A percentile compares a stretch with the other conserved stretches of the same genome.
These are phyloP conservation scores for Xylariales sp. DNA, from an alignment of 2,329 filamentous ascomycete genomes.

Conservation along the genomic window DNA sequence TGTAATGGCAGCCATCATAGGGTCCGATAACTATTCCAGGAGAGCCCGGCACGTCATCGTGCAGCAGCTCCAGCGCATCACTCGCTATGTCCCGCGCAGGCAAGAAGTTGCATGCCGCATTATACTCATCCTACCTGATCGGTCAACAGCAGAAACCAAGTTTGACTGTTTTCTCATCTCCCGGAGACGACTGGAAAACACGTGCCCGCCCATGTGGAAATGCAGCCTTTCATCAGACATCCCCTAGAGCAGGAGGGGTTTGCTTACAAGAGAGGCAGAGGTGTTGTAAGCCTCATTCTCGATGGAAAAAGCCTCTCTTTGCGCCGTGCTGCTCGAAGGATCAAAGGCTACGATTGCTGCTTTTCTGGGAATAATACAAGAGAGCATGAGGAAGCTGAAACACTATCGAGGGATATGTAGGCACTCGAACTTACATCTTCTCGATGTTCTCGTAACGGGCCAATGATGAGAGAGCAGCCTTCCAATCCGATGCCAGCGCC, in stretches of 20 bases:
- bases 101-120: conserved; percentile 33
- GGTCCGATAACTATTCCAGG: conserved; percentile 45
- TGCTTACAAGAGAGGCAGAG: conserved; percentile 53
- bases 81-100: not conserved
- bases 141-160: too few relatives aligned
- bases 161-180: too few relatives aligned
- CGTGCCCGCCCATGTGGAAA: too few relatives aligned
- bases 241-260: too few relatives aligned
- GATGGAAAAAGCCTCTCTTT: conserved; percentile 52
- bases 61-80: not conserved
- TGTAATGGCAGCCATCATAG: conserved; percentile 48
- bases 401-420: not conserved
- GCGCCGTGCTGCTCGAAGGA: conserved; percentile 15
- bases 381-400: not conserved
- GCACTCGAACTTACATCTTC: conserved; percentile 51
- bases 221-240: too few relatives aligned
- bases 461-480: conserved; percentile 46
- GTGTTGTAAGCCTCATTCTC: conserved; percentile 62
- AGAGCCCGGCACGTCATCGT: not conserved
- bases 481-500: conserved; percentile 39
- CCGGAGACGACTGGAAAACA: too few relatives aligned
- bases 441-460: conserved; percentile 61
- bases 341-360: conserved; percentile 15
- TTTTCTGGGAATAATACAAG: conserved; percentile 15
- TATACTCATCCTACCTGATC: conserved; percentile 52